Evolutionary conservation across 129 eudicot genomes (phyloP).

Genomic region (Escallonia rubra): DNA sequence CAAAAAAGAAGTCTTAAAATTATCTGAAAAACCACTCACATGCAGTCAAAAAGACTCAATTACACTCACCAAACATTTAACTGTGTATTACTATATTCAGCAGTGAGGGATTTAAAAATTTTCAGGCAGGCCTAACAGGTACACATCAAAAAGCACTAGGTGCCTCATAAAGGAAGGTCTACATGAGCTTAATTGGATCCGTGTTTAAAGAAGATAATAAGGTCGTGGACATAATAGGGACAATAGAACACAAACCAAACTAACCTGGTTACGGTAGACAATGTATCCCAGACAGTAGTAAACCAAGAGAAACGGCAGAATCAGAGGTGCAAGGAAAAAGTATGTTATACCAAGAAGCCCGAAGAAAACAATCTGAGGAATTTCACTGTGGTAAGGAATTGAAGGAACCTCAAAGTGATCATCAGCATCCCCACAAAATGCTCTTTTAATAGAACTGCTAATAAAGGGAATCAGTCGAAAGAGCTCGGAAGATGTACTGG

Average conservation of each 20-base stretch:
- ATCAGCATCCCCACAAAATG: slow-evolving; percentile 25
- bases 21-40: too few relatives aligned
- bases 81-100: too few relatives aligned
- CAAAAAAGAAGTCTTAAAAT: too few relatives aligned
- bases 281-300: slow-evolving; percentile 84
- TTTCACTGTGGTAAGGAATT: slow-evolving; percentile 62
- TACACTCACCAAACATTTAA: too few relatives aligned
- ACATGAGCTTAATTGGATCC: background rate
- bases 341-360: slow-evolving; percentile 90
- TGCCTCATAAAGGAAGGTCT: background rate
- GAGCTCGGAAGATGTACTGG: slow-evolving; percentile 69
- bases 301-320: slow-evolving; percentile 78
- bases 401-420: slow-evolving; percentile 70
- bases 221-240: background rate
- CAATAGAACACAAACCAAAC: slow-evolving; percentile 5
- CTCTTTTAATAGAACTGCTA: slow-evolving; percentile 33
- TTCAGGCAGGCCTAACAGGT: background rate
- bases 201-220: background rate
- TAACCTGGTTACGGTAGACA: slow-evolving; percentile 81
- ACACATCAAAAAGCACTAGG: background rate
- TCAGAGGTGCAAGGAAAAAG: slow-evolving; percentile 79
- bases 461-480: slow-evolving; percentile 42
- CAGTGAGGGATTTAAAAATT: background rate
- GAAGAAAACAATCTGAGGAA: slow-evolving; percentile 76
- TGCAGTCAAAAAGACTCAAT: too few relatives aligned